These are phyloP conservation scores for Penicillium daleae DNA, from an alignment of 495 filamentous ascomycete species.

Conservation along the genomic window DNA sequence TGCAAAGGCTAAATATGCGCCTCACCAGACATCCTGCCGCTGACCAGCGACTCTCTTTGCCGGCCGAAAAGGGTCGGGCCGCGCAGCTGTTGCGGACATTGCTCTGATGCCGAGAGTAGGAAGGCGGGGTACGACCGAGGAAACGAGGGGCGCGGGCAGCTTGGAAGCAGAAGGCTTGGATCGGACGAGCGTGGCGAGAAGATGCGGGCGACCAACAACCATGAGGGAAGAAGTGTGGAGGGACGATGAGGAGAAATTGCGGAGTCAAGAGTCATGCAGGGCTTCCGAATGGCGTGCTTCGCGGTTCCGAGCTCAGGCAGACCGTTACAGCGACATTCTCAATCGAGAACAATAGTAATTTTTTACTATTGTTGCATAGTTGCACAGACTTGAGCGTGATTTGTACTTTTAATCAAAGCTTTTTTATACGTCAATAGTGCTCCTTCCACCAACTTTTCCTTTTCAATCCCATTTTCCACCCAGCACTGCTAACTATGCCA, in stretches of 20 bases:
- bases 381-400: neutral
- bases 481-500: neutral
- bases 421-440: neutral
- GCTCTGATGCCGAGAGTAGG: constrained; percentile 32
- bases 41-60: constrained; percentile 78
- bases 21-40: constrained; percentile 92
- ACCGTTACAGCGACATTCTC: constrained; percentile 1
- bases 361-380: constrained; percentile 1
- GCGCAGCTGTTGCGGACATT: constrained; percentile 50
- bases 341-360: neutral
- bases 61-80: constrained; percentile 63
- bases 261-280: constrained; percentile 5
- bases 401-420: neutral
- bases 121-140: constrained; percentile 30
- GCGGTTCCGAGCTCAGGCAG: constrained; percentile 20
- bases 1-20: neutral
- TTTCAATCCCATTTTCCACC: neutral
- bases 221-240: constrained; percentile 20
- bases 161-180: constrained; percentile 8
- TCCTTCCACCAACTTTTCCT: neutral
- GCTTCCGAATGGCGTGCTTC: constrained; percentile 28
- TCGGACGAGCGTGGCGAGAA: constrained; percentile 13
- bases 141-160: constrained; percentile 12
- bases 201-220: constrained; percentile 9
- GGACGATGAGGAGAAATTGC: neutral